phyloP scores from a whole-genome alignment of 2,329 filamentous ascomycete genomes.

The Fusarium graminum region DNA sequence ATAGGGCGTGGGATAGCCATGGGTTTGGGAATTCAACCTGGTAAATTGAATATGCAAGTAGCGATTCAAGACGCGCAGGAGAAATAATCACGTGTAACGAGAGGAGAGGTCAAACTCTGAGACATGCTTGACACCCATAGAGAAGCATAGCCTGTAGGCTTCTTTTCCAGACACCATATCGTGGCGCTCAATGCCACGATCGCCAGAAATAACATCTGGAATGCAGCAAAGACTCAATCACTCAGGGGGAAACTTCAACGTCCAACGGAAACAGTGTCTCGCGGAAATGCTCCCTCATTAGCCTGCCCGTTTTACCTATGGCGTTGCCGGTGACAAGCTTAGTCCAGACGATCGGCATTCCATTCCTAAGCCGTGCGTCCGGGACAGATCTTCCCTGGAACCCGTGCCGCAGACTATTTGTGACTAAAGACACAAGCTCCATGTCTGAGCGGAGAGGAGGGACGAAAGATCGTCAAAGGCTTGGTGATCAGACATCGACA shows the following conservation, averaged over 20 bases:
- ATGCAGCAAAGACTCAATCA: background rate
- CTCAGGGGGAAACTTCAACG: slow-evolving; percentile 13
- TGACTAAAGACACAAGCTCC: background rate
- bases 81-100: background rate
- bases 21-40: background rate
- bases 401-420: background rate
- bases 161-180: no score
- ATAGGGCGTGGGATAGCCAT: background rate
- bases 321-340: background rate
- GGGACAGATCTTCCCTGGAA: background rate
- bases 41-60: no score
- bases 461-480: background rate
- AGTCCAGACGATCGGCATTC: slow-evolving; percentile 4
- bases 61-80: background rate
- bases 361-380: background rate
- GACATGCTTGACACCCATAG: background rate
- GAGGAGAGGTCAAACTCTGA: background rate
- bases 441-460: background rate
- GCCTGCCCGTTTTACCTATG: background rate
- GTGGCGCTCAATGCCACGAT: no score
- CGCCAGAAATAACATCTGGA: background rate
- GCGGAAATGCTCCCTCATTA: slow-evolving; percentile 6
- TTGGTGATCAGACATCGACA: background rate
- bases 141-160: background rate
- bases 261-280: slow-evolving; percentile 7